phyloP scores from a whole-genome alignment of 2,329 filamentous ascomycete species.

The Fusarium torreyae region DNA sequence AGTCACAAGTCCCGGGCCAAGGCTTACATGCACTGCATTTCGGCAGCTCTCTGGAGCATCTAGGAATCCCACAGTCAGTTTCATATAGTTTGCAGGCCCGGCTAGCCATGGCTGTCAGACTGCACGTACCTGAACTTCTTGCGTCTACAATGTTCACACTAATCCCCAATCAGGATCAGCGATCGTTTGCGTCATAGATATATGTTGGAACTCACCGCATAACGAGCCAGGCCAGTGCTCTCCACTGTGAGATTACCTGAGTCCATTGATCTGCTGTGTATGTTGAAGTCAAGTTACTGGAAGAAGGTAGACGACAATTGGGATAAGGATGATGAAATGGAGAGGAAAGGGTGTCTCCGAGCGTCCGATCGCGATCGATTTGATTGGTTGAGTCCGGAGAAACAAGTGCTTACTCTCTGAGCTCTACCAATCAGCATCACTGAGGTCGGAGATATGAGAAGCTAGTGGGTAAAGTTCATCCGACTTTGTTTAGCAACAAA shows the following conservation, averaged over 20 bases:
- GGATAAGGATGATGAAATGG: too few relatives aligned
- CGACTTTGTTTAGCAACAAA: background rate
- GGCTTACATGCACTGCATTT: constrained; percentile 15
- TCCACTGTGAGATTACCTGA: fast-evolving
- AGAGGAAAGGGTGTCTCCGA: background rate
- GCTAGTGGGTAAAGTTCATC: background rate
- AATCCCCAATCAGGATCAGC: background rate
- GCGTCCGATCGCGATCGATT: background rate
- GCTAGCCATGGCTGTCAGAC: too few relatives aligned
- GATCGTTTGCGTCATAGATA: background rate
- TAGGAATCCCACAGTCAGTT: background rate
- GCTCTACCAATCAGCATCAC: constrained; percentile 2
- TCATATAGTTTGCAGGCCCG: background rate
- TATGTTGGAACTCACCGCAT: constrained; percentile 1
- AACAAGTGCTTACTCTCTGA: background rate
- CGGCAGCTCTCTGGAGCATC: constrained; percentile 16
- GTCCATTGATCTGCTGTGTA: background rate
- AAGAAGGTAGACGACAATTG: background rate
- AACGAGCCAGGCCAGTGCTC: background rate
- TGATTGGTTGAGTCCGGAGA: constrained; percentile 5
- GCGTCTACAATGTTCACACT: constrained; percentile 23
- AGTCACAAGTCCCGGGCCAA: constrained; percentile 15
- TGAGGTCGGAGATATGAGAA: background rate
- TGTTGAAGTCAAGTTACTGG: background rate
- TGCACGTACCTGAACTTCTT: constrained; percentile 16